These are phyloP conservation scores for Nannizziopsis arthrosporioides DNA, from an alignment of 2,329 filamentous ascomycete genomes.

Conservation along the genomic window DNA sequence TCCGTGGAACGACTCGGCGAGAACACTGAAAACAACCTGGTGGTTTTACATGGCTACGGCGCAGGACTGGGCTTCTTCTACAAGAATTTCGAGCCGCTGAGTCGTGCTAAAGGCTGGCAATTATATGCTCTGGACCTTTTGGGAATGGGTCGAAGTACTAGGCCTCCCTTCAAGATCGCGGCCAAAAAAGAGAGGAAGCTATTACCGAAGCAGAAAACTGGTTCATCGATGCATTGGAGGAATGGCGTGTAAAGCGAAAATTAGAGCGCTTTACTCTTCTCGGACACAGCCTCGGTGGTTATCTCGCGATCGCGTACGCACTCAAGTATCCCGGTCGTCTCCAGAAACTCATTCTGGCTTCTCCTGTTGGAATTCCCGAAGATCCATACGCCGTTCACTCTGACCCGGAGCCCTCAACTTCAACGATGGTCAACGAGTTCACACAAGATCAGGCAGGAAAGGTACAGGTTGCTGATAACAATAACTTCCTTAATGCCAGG, in stretches of 20 bases:
- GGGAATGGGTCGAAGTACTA: slow-evolving; percentile 80
- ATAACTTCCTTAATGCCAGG: slow-evolving; percentile 44
- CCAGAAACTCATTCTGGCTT: slow-evolving; percentile 92
- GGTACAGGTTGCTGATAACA: slow-evolving; percentile 32
- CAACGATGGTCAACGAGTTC: slow-evolving; percentile 65
- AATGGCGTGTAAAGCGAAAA: slow-evolving; percentile 80
- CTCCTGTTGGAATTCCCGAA: slow-evolving; percentile 86
- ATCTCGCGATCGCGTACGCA: slow-evolving; percentile 88
- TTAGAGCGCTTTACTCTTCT: slow-evolving; percentile 89
- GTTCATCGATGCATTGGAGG: slow-evolving; percentile 93
- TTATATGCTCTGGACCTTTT: slow-evolving; percentile 90
- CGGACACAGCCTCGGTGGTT: slow-evolving; percentile 87
- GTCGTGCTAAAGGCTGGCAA: slow-evolving; percentile 67
- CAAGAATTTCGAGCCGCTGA: slow-evolving; percentile 88
- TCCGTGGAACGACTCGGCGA: slow-evolving; percentile 76
- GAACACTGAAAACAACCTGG: slow-evolving; percentile 67
- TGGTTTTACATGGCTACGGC: slow-evolving; percentile 94
- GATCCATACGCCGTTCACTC: slow-evolving; percentile 80
- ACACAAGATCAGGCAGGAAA: slow-evolving; percentile 53
- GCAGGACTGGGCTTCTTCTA: slow-evolving; percentile 96
- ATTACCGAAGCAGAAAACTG: slow-evolving; percentile 83
- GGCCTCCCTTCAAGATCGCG: slow-evolving; percentile 72
- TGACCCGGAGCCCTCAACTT: slow-evolving; percentile 61
- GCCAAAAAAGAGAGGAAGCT: slow-evolving; percentile 68
- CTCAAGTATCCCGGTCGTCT: slow-evolving; percentile 89